Conservation (phyloP, 2,329 filamentous ascomycete genomes). For the Delphinella strobiligena region DNA sequence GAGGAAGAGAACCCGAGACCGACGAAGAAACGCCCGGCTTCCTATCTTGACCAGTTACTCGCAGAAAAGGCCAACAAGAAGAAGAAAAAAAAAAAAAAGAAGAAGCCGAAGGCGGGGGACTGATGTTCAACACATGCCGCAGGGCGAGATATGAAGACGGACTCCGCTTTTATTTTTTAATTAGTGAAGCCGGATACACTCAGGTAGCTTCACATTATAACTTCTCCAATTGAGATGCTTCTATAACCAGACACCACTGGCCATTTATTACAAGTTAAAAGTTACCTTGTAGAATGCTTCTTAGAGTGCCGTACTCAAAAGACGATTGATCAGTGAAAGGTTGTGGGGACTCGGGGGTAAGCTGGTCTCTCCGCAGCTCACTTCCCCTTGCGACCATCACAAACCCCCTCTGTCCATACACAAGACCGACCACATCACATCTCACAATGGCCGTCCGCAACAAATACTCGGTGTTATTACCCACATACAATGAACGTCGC, state of each 20-base stretch:
- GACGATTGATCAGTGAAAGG: too few relatives aligned
- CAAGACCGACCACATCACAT: neutral
- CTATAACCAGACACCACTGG: too few relatives aligned
- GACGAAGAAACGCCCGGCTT: conserved; percentile 29
- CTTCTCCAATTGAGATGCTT: too few relatives aligned
- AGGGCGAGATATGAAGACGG: too few relatives aligned
- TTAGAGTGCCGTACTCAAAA: too few relatives aligned
- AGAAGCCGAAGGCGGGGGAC: neutral
- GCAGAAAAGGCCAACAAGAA: conserved; percentile 39
- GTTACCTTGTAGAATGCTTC: too few relatives aligned
- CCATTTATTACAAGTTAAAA: too few relatives aligned
- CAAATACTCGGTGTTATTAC: conserved; percentile 95
- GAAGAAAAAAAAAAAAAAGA: conserved; percentile 25
- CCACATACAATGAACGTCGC: conserved; percentile 95
- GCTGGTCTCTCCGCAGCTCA: neutral
- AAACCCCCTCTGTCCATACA: neutral
- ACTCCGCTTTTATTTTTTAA: too few relatives aligned
- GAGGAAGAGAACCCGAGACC: conserved; percentile 13
- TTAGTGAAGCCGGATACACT: too few relatives aligned
- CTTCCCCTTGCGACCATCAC: neutral
- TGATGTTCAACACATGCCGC: too few relatives aligned
- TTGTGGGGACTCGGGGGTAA: neutral
- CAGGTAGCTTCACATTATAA: too few relatives aligned
- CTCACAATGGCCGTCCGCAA: conserved; percentile 36
- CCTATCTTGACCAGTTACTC: conserved; percentile 44